Percentiles rank a stretch among this genome's conserved stretches.
Conservation (phyloP, 768 basidiomycete species). For the Pholiota conissans region DNA sequence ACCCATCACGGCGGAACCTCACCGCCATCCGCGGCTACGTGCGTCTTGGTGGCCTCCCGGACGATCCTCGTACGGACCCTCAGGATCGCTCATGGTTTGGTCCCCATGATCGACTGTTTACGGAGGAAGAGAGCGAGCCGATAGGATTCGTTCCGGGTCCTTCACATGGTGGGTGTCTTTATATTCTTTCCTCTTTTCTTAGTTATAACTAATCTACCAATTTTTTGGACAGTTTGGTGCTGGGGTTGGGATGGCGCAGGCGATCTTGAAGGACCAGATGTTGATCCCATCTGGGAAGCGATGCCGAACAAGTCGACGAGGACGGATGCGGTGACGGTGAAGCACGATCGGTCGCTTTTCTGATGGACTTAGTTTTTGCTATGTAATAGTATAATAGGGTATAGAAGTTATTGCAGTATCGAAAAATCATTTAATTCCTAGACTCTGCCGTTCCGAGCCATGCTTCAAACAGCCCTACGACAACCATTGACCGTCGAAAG, state of each 20-base stretch:
- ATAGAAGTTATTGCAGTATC: too few species aligned
- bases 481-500: too few species aligned
- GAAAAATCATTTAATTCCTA: too few species aligned
- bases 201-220: conserved; percentile 1
- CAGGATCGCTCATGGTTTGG: conserved; percentile 99
- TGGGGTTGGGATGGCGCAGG: conserved; percentile 99
- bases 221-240: conserved; percentile 90
- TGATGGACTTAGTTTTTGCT: conserved; percentile 10
- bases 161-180: conserved; percentile 71
- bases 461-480: too few species aligned
- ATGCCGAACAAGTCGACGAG: conserved; percentile 67
- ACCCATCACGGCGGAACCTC: conserved; percentile 86
- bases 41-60: conserved; percentile 90
- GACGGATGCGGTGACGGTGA: conserved; percentile 61
- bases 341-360: conserved; percentile 59
- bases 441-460: too few species aligned
- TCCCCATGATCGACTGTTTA: conserved; percentile 93
- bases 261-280: conserved; percentile 95
- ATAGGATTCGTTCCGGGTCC: conserved; percentile 82
- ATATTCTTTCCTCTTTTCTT: neutral
- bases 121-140: conserved; percentile 79
- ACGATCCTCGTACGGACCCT: conserved; percentile 94
- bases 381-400: neutral
- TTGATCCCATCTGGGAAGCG: conserved; percentile 95
- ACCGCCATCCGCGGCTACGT: conserved; percentile 95